phyloP scores from a whole-genome alignment of 164 flowering plant genomes.

The Magnolia officinalis region DNA sequence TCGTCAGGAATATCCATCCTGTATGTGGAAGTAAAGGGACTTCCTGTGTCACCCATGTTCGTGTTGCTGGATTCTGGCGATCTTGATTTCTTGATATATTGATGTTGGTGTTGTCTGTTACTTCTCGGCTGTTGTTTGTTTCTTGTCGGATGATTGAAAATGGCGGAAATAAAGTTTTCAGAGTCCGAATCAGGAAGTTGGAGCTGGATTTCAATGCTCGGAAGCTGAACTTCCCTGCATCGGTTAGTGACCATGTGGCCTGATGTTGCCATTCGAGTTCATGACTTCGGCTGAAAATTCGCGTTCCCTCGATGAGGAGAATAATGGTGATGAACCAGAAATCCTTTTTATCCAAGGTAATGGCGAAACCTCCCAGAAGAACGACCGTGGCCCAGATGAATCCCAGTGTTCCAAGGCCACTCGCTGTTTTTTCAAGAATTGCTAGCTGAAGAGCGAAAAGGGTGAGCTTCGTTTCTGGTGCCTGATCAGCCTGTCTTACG shows the following conservation, averaged over 20 bases:
- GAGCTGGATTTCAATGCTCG: slow-evolving; percentile 60
- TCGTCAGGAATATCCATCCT: slow-evolving; percentile 65
- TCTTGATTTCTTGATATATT: slow-evolving; percentile 14
- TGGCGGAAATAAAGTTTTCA: slow-evolving; percentile 26
- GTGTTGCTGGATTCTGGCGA: slow-evolving; percentile 22
- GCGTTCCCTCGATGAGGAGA: slow-evolving; percentile 69
- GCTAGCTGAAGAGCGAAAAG: slow-evolving; percentile 86
- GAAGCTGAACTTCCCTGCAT: slow-evolving; percentile 66
- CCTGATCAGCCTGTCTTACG: slow-evolving; percentile 26
- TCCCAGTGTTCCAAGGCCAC: slow-evolving; percentile 82
- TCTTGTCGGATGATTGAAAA: slow-evolving; percentile 1
- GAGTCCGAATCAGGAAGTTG: slow-evolving; percentile 17
- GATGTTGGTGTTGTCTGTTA: slow-evolving; percentile 6
- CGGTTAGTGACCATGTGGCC: slow-evolving; percentile 81
- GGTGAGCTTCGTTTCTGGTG: slow-evolving; percentile 89
- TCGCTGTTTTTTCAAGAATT: slow-evolving; percentile 75
- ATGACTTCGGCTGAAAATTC: slow-evolving; percentile 90
- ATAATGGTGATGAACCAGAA: slow-evolving; percentile 85
- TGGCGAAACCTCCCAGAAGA: slow-evolving; percentile 94
- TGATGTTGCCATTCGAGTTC: slow-evolving; percentile 92
- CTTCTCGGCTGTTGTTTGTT: slow-evolving; percentile 21
- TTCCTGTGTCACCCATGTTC: slow-evolving; percentile 70
- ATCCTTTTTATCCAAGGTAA: slow-evolving; percentile 64
- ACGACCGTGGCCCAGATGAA: slow-evolving; percentile 99
- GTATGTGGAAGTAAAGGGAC: slow-evolving; percentile 85